Percentiles rank a stretch among this genome's conserved stretches.
These are phyloP conservation scores for Thalia dealbata DNA, from an alignment of 176 grass and related monocot genomes.

Conservation along the genomic window DNA sequence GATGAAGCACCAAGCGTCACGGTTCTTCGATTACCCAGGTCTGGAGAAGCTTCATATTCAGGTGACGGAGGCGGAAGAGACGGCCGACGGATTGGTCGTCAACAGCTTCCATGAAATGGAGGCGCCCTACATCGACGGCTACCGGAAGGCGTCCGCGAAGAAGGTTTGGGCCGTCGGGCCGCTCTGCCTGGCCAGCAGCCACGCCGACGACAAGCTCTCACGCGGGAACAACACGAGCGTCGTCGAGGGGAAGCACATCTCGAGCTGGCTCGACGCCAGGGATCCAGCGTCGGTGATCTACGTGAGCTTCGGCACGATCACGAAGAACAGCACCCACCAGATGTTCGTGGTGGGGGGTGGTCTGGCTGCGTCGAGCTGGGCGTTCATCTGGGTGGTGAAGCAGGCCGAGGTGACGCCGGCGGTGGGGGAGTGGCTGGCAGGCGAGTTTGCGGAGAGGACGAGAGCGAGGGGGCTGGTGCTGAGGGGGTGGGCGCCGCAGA, in stretches of 20 bases:
- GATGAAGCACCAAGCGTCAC: constrained; percentile 1
- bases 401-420: neutral
- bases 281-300: neutral
- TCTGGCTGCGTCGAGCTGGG: neutral
- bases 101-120: constrained; percentile 26
- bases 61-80: neutral
- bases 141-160: neutral
- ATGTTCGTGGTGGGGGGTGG: neutral
- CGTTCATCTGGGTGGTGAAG: constrained; percentile 11
- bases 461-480: neutral
- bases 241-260: no score
- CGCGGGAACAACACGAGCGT: neutral
- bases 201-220: neutral
- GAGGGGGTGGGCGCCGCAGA: constrained; percentile 31
- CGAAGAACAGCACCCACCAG: neutral
- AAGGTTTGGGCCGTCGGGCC: constrained; percentile 1
- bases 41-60: neutral
- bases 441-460: neutral
- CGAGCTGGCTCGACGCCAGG: constrained; percentile 2
- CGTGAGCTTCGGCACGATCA: neutral
- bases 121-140: constrained; percentile 3
- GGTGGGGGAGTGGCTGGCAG: neutral
- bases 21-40: neutral
- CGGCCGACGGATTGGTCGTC: constrained; percentile 10
- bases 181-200: neutral